Percentiles rank a stretch among this genome's conserved stretches.
Evolutionary conservation across 805 yeast genomes (phyloP).

Genomic region (Barnettozyma populi): DNA sequence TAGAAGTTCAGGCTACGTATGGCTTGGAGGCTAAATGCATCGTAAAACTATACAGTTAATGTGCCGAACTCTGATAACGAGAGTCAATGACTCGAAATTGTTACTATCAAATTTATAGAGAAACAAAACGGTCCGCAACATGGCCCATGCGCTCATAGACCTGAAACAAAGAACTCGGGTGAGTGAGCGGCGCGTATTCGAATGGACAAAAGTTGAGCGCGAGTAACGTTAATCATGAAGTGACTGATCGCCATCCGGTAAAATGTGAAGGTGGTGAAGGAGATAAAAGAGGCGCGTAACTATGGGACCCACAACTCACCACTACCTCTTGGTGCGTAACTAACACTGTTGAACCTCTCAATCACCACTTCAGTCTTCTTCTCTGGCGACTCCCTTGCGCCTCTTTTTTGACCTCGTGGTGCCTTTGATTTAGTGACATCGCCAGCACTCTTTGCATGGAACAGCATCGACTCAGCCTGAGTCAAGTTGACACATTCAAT

Average conservation of each 20-base stretch:
- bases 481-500: constrained; percentile 46
- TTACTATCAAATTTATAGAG: too few species aligned
- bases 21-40: too few species aligned
- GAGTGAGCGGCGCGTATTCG: background rate
- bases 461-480: constrained; percentile 36
- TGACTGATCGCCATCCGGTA: background rate
- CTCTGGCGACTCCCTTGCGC: background rate
- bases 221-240: too few species aligned
- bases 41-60: too few species aligned
- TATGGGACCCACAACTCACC: constrained; percentile 59
- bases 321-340: constrained; percentile 55
- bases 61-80: too few species aligned
- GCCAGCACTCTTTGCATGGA: constrained; percentile 13
- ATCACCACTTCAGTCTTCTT: constrained; percentile 21
- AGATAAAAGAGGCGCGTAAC: background rate
- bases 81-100: too few species aligned
- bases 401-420: background rate
- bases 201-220: background rate
- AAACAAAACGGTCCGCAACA: too few species aligned
- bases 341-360: constrained; percentile 42
- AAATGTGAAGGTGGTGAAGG: background rate
- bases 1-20: too few species aligned
- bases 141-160: too few species aligned
- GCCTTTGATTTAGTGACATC: background rate
- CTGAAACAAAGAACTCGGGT: too few species aligned